Percentiles rank a stretch among this genome's conserved stretches.
phyloP scores from a whole-genome alignment of 495 filamentous ascomycete genomes.

The Penicillium soppii region DNA sequence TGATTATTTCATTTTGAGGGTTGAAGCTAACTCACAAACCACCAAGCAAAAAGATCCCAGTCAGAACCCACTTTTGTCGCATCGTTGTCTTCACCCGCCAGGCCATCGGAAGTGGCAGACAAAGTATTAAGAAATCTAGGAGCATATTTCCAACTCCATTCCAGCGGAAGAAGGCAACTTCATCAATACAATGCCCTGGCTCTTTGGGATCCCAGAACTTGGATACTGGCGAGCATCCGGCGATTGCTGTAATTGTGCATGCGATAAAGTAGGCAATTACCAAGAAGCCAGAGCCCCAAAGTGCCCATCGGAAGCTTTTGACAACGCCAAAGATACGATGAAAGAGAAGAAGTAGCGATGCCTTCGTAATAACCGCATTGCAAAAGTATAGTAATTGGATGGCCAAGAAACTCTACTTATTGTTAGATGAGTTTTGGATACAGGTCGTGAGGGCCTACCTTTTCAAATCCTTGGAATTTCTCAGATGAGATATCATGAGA shows the following conservation, averaged over 20 bases:
- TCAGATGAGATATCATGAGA: slow-evolving; percentile 8
- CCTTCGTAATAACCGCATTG: slow-evolving; percentile 28
- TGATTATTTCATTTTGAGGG: not conserved
- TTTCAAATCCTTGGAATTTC: slow-evolving; percentile 15
- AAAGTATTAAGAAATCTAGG: slow-evolving; percentile 44
- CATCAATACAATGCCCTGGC: slow-evolving; percentile 37
- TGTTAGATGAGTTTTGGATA: not conserved
- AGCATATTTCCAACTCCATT: slow-evolving; percentile 47
- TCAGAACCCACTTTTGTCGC: slow-evolving; percentile 34
- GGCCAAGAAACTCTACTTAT: slow-evolving; percentile 24
- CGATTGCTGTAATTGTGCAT: slow-evolving; percentile 15
- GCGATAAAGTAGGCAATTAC: slow-evolving; percentile 39
- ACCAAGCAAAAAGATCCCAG: slow-evolving; percentile 33
- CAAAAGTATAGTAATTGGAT: slow-evolving; percentile 26
- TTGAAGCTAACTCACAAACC: slow-evolving; percentile 25
- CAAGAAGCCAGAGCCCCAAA: slow-evolving; percentile 32
- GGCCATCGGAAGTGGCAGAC: slow-evolving; percentile 40
- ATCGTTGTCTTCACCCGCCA: slow-evolving; percentile 32
- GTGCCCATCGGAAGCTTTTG: slow-evolving; percentile 32
- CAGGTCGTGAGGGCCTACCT: slow-evolving; percentile 14
- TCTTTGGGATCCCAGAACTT: slow-evolving; percentile 23
- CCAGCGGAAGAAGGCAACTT: slow-evolving; percentile 41
- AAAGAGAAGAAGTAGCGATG: slow-evolving; percentile 42
- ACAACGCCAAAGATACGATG: slow-evolving; percentile 42
- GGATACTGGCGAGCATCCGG: slow-evolving; percentile 22